Percentiles rank a stretch among this genome's conserved stretches.
phyloP scores from a whole-genome alignment of 495 filamentous ascomycete species.

The Pyronema omphalodes region DNA sequence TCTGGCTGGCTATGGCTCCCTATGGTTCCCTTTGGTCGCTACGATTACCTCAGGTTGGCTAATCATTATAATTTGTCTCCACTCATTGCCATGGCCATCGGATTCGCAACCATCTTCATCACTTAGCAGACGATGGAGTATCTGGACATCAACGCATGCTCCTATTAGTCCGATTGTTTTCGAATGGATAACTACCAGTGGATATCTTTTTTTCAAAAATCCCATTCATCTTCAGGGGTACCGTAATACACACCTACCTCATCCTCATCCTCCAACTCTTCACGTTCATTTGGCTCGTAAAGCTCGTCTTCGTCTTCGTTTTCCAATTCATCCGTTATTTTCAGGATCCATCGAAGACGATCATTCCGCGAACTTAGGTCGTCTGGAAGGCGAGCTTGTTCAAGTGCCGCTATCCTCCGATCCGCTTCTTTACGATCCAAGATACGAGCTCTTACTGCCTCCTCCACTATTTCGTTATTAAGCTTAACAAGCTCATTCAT shows the following conservation, averaged over 20 bases:
- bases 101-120: neutral
- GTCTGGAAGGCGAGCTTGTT: neutral
- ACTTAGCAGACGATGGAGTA: neutral
- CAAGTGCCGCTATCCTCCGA: neutral
- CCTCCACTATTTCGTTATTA: constrained; percentile 5
- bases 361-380: neutral
- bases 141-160: neutral
- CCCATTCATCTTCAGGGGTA: neutral
- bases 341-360: neutral
- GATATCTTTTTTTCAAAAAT: neutral
- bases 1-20: too few relatives aligned
- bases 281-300: neutral
- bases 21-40: too few relatives aligned
- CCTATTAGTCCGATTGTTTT: neutral
- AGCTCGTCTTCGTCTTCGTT: neutral
- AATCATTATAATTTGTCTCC: too few relatives aligned
- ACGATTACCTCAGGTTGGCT: too few relatives aligned
- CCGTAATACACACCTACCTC: constrained; percentile 4
- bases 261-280: neutral
- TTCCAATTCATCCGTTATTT: neutral
- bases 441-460: neutral
- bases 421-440: neutral
- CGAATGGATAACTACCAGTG: neutral
- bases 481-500: constrained; percentile 15
- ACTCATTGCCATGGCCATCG: neutral